Evolutionary conservation across 108 stramenopile genomes (phyloP), one percentile per base, ranked within the genome.

Genomic region (Seminavis robusta): DNA sequence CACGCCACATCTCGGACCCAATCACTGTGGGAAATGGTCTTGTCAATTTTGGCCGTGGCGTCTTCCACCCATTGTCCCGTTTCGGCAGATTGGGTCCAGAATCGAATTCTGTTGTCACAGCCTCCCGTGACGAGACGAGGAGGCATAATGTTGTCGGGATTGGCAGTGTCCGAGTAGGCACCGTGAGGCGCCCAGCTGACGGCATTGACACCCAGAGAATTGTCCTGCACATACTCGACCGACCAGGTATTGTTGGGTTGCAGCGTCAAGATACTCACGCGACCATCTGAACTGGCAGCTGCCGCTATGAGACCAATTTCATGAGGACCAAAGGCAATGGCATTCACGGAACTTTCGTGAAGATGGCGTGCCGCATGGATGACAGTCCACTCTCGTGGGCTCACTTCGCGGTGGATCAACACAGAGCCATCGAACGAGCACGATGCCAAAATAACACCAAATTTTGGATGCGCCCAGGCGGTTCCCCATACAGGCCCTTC

Each of bases 1-100:
- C 95, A 99, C 13, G 97, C 97, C 42, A 98, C 98, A 80, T 99
- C 98, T 20, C 97, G 76, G 25, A 98, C 97, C 97, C 97, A 97
- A 80, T 95, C 97, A 27, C 49, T 66, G 69, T 98, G 95, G 17
- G 52, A 48, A 16, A 64, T 20, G 2, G 56, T 62, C 28, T 50
- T 65, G 15, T 47, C 67, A 33, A 72, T 55, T 26, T 48, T 23
- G 52, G 63, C 32, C 17, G 65, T 54, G 5, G 53, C 79, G 40
- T 83, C 81, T 61, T 83, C 78, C 47, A 61, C 61, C 86, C 90
- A 86, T 23, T 65, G 64, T 20, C 67, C 77, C 27, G 61, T 56
- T 37, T 48, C 59, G 1, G 40, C 45, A 33, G 60, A 67, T 50
- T 81, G 80, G 30, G 40, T 63, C 95, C 94, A 98, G 54, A 99